A percentile compares a stretch with the other conserved stretches of the same genome.
Conservation (phyloP, 2,329 filamentous ascomycete species). For the Phialophora expanda region DNA sequence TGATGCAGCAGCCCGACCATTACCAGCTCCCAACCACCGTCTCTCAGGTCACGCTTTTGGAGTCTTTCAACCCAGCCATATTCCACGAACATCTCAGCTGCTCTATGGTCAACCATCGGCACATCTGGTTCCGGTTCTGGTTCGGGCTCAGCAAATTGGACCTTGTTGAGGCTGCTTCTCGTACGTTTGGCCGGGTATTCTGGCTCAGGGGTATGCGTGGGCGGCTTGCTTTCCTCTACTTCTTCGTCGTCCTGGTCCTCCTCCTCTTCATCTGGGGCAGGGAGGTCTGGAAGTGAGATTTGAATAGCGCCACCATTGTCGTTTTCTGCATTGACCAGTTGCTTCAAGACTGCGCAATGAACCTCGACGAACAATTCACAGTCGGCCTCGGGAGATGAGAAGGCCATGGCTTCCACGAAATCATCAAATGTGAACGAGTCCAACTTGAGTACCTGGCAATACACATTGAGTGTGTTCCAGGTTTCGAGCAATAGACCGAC, state of each 20-base stretch:
- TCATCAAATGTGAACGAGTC: slow-evolving; percentile 99
- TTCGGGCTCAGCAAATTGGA: slow-evolving; percentile 68
- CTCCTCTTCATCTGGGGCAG: slow-evolving; percentile 72
- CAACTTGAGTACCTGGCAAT: slow-evolving; percentile 89
- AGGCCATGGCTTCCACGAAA: slow-evolving; percentile 84
- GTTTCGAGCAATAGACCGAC: slow-evolving; percentile 86
- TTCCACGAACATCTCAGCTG: slow-evolving; percentile 72
- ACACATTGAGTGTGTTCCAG: slow-evolving; percentile 98
- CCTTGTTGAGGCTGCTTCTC: slow-evolving; percentile 81
- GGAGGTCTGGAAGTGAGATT: slow-evolving; percentile 75
- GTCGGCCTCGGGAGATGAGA: slow-evolving; percentile 72
- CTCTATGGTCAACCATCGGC: slow-evolving; percentile 54
- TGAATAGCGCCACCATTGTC: slow-evolving; percentile 77
- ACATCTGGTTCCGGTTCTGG: slow-evolving; percentile 50
- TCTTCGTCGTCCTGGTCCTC: slow-evolving; percentile 66
- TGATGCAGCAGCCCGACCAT: slow-evolving; percentile 86
- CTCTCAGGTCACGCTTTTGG: slow-evolving; percentile 77
- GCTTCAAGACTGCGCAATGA: slow-evolving; percentile 88
- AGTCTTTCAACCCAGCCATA: slow-evolving; percentile 87
- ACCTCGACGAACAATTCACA: slow-evolving; percentile 89
- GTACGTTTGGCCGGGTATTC: slow-evolving; percentile 75
- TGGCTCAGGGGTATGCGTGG: slow-evolving; percentile 70
- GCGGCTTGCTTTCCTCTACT: slow-evolving; percentile 58
- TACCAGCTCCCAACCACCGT: slow-evolving; percentile 91
- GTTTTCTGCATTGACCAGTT: slow-evolving; percentile 75